Base-by-base conservation (phyloP, 2,329 filamentous ascomycete genomes). In the Xylaria sp. region DNA sequence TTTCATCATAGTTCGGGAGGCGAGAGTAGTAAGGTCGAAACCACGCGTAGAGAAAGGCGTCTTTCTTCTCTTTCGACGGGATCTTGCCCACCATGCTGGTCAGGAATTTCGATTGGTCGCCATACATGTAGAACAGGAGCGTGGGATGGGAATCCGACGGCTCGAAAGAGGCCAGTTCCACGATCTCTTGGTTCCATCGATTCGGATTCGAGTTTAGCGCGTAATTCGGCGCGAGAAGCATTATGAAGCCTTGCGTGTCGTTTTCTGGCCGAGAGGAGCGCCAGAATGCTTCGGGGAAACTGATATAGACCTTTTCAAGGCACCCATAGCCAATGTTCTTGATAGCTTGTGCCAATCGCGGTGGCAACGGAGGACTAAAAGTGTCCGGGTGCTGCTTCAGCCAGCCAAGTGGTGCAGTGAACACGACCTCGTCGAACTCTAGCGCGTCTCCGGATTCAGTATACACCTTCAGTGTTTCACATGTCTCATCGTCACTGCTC, bases 61-160 rank as follows among this genome's bases (percentile, higher is more conserved):
- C 81, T 73, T 86, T 86, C 66, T 86, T 81, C 3, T 83, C 75
- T 24, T 84, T 80, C 2, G 83, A 77, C 2, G 78, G 57, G 2
- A 87, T 74, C 14, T 80, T 77, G 3, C 80, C 79, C 6, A 87
- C 74, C 19, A 80, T 78, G 12, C 79, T 78, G 0, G 86, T 88
- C 54, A 92, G 78, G 73, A 86, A 82, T 8, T 79, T 78, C 0
- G 87, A 89, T 76, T 89, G 87, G 21, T 85, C 85, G 45, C 91
- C 91, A 75, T 89, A 91, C 42, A 85, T 90, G 82, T 94, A 97
- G 85, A 97, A 97, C 30, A 97, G 86, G 3, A 97, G 85, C 0
- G 93, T 97, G 7, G 94, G 92, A 68, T 97, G 93, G 0, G 90
- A 85, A 59, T 82, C 84, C 1, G 81, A 75, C 0, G 76, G 73